Conservation (phyloP, 2,329 filamentous ascomycete species). For the Rhytidhysteron rufulum region DNA sequence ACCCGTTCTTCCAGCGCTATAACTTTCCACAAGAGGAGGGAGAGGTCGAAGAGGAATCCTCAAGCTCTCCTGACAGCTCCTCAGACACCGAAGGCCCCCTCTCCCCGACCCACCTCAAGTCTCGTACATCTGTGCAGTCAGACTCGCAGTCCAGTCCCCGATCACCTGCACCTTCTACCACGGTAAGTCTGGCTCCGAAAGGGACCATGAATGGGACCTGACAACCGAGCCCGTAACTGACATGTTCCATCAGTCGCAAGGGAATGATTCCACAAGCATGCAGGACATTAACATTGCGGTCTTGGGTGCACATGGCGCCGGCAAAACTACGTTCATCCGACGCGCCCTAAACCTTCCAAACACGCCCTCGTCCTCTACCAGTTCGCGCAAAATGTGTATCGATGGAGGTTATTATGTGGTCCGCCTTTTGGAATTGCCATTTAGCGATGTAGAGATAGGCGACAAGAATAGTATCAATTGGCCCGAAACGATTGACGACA, state of each 20-base stretch:
- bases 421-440: conserved; percentile 54
- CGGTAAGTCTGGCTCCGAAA: conserved; percentile 17
- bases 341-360: conserved; percentile 52
- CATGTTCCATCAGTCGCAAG: conserved; percentile 18
- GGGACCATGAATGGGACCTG: neutral
- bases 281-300: conserved; percentile 58
- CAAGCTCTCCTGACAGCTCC: conserved; percentile 26
- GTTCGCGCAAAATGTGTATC: conserved; percentile 53
- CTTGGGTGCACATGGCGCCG: conserved; percentile 51
- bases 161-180: conserved; percentile 18
- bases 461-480: conserved; percentile 52
- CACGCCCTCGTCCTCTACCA: conserved; percentile 39
- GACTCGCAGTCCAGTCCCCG: conserved; percentile 15
- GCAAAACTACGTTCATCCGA: conserved; percentile 59
- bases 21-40: conserved; percentile 29
- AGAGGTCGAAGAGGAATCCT: conserved; percentile 19
- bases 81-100: conserved; percentile 37
- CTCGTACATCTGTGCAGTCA: conserved; percentile 15
- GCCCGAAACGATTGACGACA: conserved; percentile 57
- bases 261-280: conserved; percentile 31
- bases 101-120: conserved; percentile 30
- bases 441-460: conserved; percentile 50
- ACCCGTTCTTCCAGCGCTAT: conserved; percentile 41
- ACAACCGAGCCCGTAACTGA: conserved; percentile 12
- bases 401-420: conserved; percentile 55